Evolutionary conservation across 352 stramenopile species (phyloP), one percentile per base, ranked within the genome.

Genomic region (Pythium phragmitis): DNA sequence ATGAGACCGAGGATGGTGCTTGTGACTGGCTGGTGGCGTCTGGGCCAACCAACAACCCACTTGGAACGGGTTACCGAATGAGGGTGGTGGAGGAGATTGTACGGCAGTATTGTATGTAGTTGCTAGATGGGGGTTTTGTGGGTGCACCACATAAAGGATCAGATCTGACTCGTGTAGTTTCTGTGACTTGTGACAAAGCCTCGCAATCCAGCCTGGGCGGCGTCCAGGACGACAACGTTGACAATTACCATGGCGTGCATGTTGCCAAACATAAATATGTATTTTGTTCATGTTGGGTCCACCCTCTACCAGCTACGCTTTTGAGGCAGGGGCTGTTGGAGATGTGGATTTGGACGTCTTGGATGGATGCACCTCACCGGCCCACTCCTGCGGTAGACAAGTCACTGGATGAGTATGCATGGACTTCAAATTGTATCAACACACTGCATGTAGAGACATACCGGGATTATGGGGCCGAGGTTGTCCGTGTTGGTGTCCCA

Each of bases 401-500:
- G 14, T 11, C 37, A 42, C 11, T 42, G 2, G 37, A 9, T 42
- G 37, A 42, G 14, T 16, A 9, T 42, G 37, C 37, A 30, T 42
- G 37, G 14, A 17, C 37, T 16, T 16, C 11, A 42, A 42, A 23
- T 23, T 48, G 42, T 48, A 30, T 30, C 8, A 19, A 30, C 13
- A 41, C 7, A 16, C 36, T 42, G 13, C 6, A 7, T 21, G 13
- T 12, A 26, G 11, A 3, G n/a, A 60, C 62, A 30, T 63, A 69
- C 62, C 14, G 64, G 64, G 34, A 70, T 66, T 43, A 70, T 70
- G 7, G 57, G 52, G 14, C 64, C 64, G 13, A 70, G 37, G 46
- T 67, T 52, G 37, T 57, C 57, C 57, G 70, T 57, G 14, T 68
- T 63, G 11, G 34, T 55, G 13, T 85, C 77, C 77, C 77, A 85